Base-by-base conservation (phyloP, 257 asterid species). In the Penstemon newberryi region DNA sequence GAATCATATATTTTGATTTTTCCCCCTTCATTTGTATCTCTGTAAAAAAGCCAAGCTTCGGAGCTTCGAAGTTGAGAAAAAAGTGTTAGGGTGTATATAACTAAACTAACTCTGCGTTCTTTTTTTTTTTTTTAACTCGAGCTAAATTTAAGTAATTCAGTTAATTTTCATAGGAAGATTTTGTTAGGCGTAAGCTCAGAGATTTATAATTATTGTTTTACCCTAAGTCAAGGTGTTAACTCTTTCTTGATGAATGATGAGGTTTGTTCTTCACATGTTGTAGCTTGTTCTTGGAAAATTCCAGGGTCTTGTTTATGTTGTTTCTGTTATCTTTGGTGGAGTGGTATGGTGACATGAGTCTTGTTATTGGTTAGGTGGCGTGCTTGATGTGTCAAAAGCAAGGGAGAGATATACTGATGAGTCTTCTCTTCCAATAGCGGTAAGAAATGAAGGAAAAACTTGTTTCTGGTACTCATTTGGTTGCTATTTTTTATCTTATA, bases 331-430 rank as follows among this genome's bases (percentile, higher is more conserved):
- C 52, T 66, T n/a, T 49, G 78, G 55, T 66, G 59, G 60, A 57
- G 40, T 64, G 67, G 13, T 55, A 61, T 69, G 67, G 66, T 73
- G 77, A 45, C 67, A 63, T 70, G 75, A 39, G 66, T 70, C 56
- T 69, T 70, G 74, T 56, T 54, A 9, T 65, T 78, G 77, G 44
- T 71, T 70, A 90, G 97, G 92, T 76, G 89, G 91, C n/a, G 89
- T 86, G 71, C 81, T 93, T 63, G 97, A 93, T 78, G 81, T 87
- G 78, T 82, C 87, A 55, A 75, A 77, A 71, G 99, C 91, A 46
- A 76, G 74, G 46, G 77, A 78, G 86, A 85, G 78, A 70, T 84
- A 79, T 75, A 9, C 74, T 8, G 80, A 85, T 11, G 96, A 89
- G 70, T 82, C 87, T 69, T 75, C 75, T 68, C 82, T 65, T 66